phyloP scores from a whole-genome alignment of 371 early-diverging fungal species.

The Mortierella sp. region DNA sequence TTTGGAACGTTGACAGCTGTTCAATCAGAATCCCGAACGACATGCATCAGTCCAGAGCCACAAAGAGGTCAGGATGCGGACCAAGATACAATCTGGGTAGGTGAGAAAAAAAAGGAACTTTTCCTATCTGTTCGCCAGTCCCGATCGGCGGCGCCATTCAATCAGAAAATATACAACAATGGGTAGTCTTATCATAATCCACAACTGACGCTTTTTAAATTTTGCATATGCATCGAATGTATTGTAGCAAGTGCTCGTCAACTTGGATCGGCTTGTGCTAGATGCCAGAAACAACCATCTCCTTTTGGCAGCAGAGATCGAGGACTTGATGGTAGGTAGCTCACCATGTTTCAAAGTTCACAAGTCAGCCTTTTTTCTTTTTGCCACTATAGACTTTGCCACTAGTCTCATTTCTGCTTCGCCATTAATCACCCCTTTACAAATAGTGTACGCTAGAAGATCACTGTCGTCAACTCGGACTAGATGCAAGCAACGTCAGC shows the following conservation, averaged over 20 bases:
- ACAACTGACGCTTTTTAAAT: too few species aligned
- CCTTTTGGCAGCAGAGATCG: constrained; percentile 60
- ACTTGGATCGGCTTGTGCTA: constrained; percentile 36
- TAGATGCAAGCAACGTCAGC: constrained; percentile 39
- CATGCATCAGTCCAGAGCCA: constrained; percentile 22
- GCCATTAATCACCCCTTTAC: constrained; percentile 2
- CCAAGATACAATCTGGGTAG: constrained; percentile 44
- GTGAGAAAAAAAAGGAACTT: neutral
- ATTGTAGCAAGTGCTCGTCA: constrained; percentile 46
- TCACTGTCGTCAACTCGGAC: constrained; percentile 28
- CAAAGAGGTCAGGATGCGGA: constrained; percentile 29
- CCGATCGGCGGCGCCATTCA: neutral
- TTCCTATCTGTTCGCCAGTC: neutral
- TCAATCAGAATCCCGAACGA: constrained; percentile 24
- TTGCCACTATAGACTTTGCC: constrained; percentile 1
- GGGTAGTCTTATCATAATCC: too few species aligned
- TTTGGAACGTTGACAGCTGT: constrained; percentile 16
- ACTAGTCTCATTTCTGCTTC: neutral
- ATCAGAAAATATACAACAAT: neutral
- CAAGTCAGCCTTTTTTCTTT: neutral
- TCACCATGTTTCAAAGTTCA: neutral
- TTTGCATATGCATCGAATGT: too few species aligned
- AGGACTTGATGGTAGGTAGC: constrained; percentile 61
- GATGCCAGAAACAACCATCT: constrained; percentile 39
- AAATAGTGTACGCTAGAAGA: constrained; percentile 21